Evolutionary conservation across 176 grass and related monocot genomes (phyloP), one percentile per base, ranked within the genome.

Genomic region (Paspalum vaginatum): DNA sequence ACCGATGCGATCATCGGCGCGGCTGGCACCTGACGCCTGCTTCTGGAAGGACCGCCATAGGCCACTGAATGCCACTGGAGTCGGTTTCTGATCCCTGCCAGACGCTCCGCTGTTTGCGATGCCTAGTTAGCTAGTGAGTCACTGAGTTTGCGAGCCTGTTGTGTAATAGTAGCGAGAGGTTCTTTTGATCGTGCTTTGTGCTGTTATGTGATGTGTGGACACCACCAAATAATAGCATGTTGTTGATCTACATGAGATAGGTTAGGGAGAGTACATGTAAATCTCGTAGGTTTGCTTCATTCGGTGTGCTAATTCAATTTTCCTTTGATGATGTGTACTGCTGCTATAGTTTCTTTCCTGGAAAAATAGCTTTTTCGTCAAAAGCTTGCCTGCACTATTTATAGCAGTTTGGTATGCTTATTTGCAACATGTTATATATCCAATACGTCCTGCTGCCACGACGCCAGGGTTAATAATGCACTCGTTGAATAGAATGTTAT

Each of bases 41-140:
- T 99, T 99, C 74, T 99, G 96, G 96, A 99, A 99, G 82, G 96
- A 99, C 27, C 78, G 92, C 52, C 93, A 95, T 82, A 75, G 90
- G 51, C 96, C 96, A 1, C 88, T 99, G 25, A 91, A 94, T 0
- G 84, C 96, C 22, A 66, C 91, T 0, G 94, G 91, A 13, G 80
- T 95, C 6, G 96, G 96, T 56, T 95, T 99, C 78, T 99, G 78
- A 93, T 82, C 37, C 76, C 5, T 18, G 53, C 52, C 1, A n/a
- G 18, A 52, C 25, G 65, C 32, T 62, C 43, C 8, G 56, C 83
- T 63, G 86, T 63, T 65, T 15, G 61, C 21, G 37, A 79, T 40
- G 77, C 47, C 57, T 57, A 61, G 74, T 25, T 91, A 77, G 85
- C 61, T 74, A 85, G 85, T 68, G 88, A 82, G 85, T 60, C 37